Percentiles rank a stretch among this genome's conserved stretches.
These are phyloP conservation scores for Ceriops decandra DNA, from an alignment of 345 rosid species.

Conservation along the genomic window DNA sequence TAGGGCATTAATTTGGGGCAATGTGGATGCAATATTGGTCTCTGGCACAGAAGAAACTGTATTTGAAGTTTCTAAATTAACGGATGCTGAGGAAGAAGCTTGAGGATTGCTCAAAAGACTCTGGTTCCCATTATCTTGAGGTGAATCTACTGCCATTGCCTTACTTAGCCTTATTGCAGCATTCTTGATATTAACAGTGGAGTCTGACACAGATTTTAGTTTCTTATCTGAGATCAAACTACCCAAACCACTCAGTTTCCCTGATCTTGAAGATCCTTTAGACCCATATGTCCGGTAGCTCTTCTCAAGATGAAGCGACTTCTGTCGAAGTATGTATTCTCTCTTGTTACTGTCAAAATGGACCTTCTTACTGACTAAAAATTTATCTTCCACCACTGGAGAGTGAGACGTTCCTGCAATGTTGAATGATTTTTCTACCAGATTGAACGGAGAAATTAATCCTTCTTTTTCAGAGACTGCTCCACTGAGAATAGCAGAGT, in stretches of 20 bases:
- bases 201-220: slow-evolving; percentile 48
- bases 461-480: slow-evolving; percentile 47
- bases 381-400: slow-evolving; percentile 57
- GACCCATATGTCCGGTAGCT: slow-evolving; percentile 51
- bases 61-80: slow-evolving; percentile 30
- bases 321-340: slow-evolving; percentile 67
- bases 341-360: slow-evolving; percentile 55
- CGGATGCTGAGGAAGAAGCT: slow-evolving; percentile 30
- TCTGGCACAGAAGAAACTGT: slow-evolving; percentile 30
- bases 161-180: slow-evolving; percentile 47
- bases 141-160: slow-evolving; percentile 41
- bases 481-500: slow-evolving; percentile 34
- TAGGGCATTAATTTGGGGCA: slow-evolving; percentile 17
- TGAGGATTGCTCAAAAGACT: slow-evolving; percentile 23
- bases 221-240: slow-evolving; percentile 56
- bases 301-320: slow-evolving; percentile 66
- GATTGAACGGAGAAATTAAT: slow-evolving; percentile 32
- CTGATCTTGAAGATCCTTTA: slow-evolving; percentile 48
- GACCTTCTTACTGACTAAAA: slow-evolving; percentile 53
- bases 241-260: slow-evolving; percentile 52
- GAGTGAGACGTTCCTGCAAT: slow-evolving; percentile 47
- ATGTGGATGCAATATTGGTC: slow-evolving; percentile 23
- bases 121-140: slow-evolving; percentile 38
- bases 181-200: slow-evolving; percentile 43
- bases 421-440: slow-evolving; percentile 44